Conservation (phyloP, 2,329 filamentous ascomycete genomes). For the Neofusicoccum ribis region DNA sequence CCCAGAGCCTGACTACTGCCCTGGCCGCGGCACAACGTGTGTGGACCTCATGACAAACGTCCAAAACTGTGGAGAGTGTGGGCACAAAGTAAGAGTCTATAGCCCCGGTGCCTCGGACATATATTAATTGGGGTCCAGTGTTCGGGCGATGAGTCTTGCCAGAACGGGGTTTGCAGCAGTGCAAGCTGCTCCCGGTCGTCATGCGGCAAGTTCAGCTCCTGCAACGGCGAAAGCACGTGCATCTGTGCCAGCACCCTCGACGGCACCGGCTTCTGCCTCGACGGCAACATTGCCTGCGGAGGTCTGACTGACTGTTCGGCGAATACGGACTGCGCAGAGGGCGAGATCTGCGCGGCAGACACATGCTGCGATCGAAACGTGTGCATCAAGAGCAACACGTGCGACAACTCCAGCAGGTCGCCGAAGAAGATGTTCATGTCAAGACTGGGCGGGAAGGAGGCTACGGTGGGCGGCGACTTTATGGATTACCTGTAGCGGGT, state of each 20-base stretch:
- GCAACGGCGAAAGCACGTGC: conserved; percentile 27
- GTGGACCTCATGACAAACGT: background rate
- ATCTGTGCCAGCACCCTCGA: conserved; percentile 30
- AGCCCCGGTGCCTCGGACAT: conserved; percentile 27
- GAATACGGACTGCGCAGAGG: conserved; percentile 23
- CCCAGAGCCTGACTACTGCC: background rate
- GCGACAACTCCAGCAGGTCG: conserved; percentile 5
- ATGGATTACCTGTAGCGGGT: background rate
- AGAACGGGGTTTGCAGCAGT: conserved; percentile 37
- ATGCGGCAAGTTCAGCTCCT: conserved; percentile 30
- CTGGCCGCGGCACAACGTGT: background rate
- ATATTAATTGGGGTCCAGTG: conserved; percentile 23
- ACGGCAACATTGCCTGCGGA: conserved; percentile 23
- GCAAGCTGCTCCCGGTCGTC: conserved; percentile 29
- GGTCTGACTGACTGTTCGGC: conserved; percentile 21
- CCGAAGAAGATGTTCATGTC: background rate
- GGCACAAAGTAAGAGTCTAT: background rate
- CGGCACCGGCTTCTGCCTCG: conserved; percentile 32
- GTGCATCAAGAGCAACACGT: conserved; percentile 25
- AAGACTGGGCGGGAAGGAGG: background rate
- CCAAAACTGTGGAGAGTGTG: conserved; percentile 1
- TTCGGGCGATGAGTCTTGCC: conserved; percentile 25
- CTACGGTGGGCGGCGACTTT: background rate
- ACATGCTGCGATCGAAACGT: conserved; percentile 26
- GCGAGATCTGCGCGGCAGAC: conserved; percentile 25